A percentile compares a stretch with the other conserved stretches of the same genome.
phyloP scores from a whole-genome alignment of 75 land plant species.

The Selaginella tamariscina region DNA sequence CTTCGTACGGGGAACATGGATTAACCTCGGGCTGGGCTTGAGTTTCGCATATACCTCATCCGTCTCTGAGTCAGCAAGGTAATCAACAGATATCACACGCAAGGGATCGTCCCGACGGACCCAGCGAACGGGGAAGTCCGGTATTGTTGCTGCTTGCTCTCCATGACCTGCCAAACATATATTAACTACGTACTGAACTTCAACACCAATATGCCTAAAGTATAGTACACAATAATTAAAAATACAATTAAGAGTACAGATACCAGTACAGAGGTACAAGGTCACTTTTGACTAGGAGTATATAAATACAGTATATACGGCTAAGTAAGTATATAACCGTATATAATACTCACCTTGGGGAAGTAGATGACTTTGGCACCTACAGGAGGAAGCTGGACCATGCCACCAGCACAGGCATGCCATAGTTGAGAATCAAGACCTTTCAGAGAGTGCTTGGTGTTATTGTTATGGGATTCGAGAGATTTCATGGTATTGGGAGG shows the following conservation, averaged over 20 bases:
- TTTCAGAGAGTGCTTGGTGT: constrained; percentile 11
- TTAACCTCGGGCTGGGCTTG: background rate
- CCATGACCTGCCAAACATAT: too few species aligned
- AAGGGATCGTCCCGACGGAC: constrained; percentile 12
- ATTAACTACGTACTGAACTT: too few species aligned
- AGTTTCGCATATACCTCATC: constrained; percentile 9
- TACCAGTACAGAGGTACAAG: too few species aligned
- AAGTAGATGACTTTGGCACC: constrained; percentile 63
- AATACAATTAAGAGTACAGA: too few species aligned
- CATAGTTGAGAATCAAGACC: constrained; percentile 71
- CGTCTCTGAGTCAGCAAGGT: constrained; percentile 24
- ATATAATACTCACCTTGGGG: too few species aligned
- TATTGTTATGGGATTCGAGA: background rate
- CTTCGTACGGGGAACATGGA: background rate
- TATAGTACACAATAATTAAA: too few species aligned
- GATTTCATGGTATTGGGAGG: background rate
- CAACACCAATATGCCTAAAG: too few species aligned
- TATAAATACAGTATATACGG: too few species aligned
- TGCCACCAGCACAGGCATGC: constrained; percentile 88
- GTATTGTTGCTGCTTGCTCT: constrained; percentile 51
- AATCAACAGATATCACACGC: constrained; percentile 27
- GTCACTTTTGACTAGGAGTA: too few species aligned
- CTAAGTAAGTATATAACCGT: too few species aligned
- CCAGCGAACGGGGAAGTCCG: constrained; percentile 33
- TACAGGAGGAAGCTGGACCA: constrained; percentile 64